Base-by-base conservation (phyloP, 2,329 filamentous ascomycete genomes). In the Seiridium cupressi region DNA sequence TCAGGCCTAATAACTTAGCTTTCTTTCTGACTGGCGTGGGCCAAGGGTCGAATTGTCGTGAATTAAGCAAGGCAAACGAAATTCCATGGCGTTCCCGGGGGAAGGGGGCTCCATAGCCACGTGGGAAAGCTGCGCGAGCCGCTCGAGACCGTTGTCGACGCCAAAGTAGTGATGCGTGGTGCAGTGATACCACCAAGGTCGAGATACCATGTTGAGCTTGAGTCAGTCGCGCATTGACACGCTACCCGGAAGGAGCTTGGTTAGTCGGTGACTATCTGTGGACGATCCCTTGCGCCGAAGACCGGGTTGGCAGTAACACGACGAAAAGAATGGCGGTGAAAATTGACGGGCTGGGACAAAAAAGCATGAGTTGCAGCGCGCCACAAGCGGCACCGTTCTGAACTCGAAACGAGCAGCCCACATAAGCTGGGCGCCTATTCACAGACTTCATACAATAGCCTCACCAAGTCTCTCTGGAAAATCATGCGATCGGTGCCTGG, bases 101-200 rank as follows among this genome's bases (percentile, higher is more conserved):
- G n/a, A n/a, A n/a, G n/a, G n/a, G 49, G 26, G 51, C 51, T 55
- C 51, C 51, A 55, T 55, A 55, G 51, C 51, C 51, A 55, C 51
- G 51, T 55, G 51, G 51, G 38, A 55, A 55, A 44, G 8, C 44
- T 55, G 51, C 38, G 18, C 42, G 35, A 44, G 51, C 36, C 51
- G 51, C 51, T 55, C 51, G 51, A 55, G 36, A 42, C 51, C 51
- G 36, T 42, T 42, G 13, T 44, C 38, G 51, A 34, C n/a, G 9
- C 7, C 38, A 42, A 42, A 42, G 18, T 48, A n/a, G n/a, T 18
- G 46, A 48, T 48, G 46, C 18, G 35, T 40, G 13, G 11, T 53
- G 49, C 18, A 5, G 13, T 55, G 11, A 55, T 38, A 18, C 8
- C 8, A 48, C 51, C 4, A 55, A 32, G n/a, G 18, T 13, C 40